Percentiles rank a stretch among this genome's conserved stretches.
Evolutionary conservation across 208 protist species (phyloP).

Genomic region (Crithidia thermophila): DNA sequence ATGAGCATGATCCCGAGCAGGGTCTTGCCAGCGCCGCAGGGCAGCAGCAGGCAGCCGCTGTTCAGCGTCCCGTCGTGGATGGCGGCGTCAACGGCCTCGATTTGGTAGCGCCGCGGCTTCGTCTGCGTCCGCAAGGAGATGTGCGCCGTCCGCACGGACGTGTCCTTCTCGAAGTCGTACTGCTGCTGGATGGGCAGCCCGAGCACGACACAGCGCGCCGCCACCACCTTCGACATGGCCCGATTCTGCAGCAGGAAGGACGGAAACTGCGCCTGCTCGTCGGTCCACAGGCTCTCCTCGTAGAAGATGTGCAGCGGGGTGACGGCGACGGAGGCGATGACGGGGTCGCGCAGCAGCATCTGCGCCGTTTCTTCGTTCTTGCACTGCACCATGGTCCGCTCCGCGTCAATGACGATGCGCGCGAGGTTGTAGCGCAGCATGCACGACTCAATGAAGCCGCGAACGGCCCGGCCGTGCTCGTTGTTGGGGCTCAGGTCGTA

Average conservation of each 20-base stretch:
- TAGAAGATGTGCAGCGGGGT: constrained; percentile 40
- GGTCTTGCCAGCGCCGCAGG: constrained; percentile 99
- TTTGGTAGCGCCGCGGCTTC: constrained; percentile 79
- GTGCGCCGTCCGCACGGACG: constrained; percentile 55
- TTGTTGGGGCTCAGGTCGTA: constrained; percentile 59
- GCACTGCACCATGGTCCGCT: constrained; percentile 73
- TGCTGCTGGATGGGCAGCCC: constrained; percentile 85
- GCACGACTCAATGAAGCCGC: constrained; percentile 65
- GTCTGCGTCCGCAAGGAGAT: constrained; percentile 75
- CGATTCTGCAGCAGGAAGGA: constrained; percentile 63
- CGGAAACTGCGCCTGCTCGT: constrained; percentile 22
- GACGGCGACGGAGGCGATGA: constrained; percentile 53
- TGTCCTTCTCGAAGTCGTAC: constrained; percentile 84
- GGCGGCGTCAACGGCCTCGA: constrained; percentile 80
- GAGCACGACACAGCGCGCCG: constrained; percentile 72
- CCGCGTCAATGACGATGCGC: constrained; percentile 68
- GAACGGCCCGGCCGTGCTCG: constrained; percentile 27
- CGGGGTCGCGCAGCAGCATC: constrained; percentile 50
- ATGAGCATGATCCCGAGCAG: constrained; percentile 98
- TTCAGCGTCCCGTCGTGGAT: constrained; percentile 56
- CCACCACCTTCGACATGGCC: constrained; percentile 62
- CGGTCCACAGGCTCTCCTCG: constrained; percentile 30
- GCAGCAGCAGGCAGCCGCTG: constrained; percentile 98
- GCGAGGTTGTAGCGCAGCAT: constrained; percentile 85
- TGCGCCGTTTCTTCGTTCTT: constrained; percentile 51